Conservation (phyloP, 768 basidiomycete species). For the Leucocoprinus birnbaumii region DNA sequence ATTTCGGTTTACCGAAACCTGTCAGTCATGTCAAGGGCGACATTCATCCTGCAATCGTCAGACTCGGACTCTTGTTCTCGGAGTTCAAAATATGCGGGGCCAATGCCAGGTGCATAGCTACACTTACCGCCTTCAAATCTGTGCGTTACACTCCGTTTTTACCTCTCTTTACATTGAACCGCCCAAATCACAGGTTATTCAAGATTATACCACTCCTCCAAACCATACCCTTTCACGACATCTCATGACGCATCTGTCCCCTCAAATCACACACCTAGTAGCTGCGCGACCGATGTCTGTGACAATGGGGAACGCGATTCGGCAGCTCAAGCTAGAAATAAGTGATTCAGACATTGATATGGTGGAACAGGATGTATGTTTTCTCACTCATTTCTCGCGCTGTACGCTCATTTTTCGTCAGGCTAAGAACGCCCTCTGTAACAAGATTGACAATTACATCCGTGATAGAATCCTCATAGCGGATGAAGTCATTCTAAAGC, state of each 20-base stretch:
- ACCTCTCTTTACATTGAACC: conserved; percentile 9
- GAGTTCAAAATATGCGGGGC: conserved; percentile 92
- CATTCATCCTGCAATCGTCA: conserved; percentile 86
- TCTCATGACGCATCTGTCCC: conserved; percentile 87
- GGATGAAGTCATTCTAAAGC: conserved; percentile 88
- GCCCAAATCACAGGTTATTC: conserved; percentile 63
- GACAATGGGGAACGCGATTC: conserved; percentile 92
- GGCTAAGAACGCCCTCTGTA: conserved; percentile 85
- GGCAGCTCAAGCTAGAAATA: conserved; percentile 94
- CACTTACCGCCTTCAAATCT: conserved; percentile 86
- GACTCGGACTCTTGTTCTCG: conserved; percentile 86
- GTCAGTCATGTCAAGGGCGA: conserved; percentile 66
- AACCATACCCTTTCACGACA: conserved; percentile 88
- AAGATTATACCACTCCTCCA: conserved; percentile 84
- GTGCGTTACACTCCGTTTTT: conserved; percentile 43
- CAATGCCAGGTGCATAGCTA: conserved; percentile 94
- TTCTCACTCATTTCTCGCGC: conserved; percentile 2
- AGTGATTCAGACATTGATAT: conserved; percentile 89
- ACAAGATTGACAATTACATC: conserved; percentile 90
- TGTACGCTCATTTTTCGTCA: conserved; percentile 25
- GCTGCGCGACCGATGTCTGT: conserved; percentile 88
- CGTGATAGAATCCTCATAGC: conserved; percentile 92
- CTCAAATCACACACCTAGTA: conserved; percentile 89
- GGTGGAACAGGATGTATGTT: conserved; percentile 85
- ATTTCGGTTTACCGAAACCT: conserved; percentile 76